A percentile compares a stretch with the other conserved stretches of the same genome.
phyloP scores from a whole-genome alignment of 202 grass and related monocot species.

The Brachypodium distachyon region DNA sequence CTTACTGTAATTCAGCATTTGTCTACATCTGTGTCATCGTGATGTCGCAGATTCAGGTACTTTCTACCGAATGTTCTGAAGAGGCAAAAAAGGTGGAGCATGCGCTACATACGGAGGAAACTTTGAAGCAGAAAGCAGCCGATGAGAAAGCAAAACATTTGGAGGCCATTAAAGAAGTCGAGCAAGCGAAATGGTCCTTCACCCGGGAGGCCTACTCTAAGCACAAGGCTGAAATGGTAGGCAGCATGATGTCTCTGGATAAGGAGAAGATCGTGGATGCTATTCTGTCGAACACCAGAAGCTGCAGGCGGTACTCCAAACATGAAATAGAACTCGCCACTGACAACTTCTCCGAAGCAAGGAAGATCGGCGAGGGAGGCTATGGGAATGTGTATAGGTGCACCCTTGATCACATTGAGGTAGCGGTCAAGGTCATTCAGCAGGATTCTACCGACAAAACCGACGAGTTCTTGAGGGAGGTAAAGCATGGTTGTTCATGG shows the following conservation, averaged over 20 bases:
- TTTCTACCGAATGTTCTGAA: conserved; percentile 58
- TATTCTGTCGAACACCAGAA: conserved; percentile 41
- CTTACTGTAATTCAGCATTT: neutral
- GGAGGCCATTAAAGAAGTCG: conserved; percentile 31
- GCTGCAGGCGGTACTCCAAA: conserved; percentile 64
- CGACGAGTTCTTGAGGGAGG: conserved; percentile 83
- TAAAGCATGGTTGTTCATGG: conserved; percentile 7
- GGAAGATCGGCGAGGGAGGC: conserved; percentile 85
- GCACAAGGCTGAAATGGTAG: conserved; percentile 40
- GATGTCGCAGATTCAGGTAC: conserved; percentile 64
- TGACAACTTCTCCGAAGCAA: conserved; percentile 73
- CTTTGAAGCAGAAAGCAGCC: conserved; percentile 26
- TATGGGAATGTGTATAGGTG: conserved; percentile 86
- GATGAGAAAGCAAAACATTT: conserved; percentile 46
- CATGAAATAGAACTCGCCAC: conserved; percentile 78
- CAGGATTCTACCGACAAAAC: conserved; percentile 58
- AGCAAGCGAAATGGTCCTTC: conserved; percentile 38
- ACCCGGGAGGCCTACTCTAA: conserved; percentile 40
- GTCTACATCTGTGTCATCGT: neutral
- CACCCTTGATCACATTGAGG: conserved; percentile 71
- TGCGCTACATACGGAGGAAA: conserved; percentile 45
- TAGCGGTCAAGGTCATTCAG: conserved; percentile 81
- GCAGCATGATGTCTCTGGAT: conserved; percentile 18
- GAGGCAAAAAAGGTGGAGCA: conserved; percentile 53
- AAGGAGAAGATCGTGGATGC: conserved; percentile 42